Evolutionary conservation across 331 rosid species (phyloP).

Genomic region (Rosa hybrid): DNA sequence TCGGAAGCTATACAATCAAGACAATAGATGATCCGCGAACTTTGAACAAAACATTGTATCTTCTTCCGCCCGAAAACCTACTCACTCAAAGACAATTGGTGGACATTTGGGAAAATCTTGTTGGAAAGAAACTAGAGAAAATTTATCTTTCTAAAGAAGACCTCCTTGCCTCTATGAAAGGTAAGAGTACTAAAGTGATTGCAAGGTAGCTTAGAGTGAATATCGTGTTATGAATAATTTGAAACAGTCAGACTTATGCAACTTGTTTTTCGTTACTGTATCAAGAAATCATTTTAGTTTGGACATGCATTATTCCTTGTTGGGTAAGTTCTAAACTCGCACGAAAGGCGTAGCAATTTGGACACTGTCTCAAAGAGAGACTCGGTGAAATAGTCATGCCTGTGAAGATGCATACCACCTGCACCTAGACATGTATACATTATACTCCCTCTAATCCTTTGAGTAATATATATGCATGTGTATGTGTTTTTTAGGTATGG

Average conservation of each 20-base stretch:
- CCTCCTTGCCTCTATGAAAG: conserved; percentile 59
- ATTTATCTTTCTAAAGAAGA: conserved; percentile 46
- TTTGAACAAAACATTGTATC: conserved; percentile 65
- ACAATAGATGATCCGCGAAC: conserved; percentile 72
- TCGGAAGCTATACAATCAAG: conserved; percentile 61
- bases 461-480: background rate
- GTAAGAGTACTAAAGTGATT: conserved; percentile 22
- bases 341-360: too few species aligned
- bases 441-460: background rate
- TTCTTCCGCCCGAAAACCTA: conserved; percentile 69
- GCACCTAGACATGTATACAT: too few species aligned
- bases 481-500: conserved; percentile 42
- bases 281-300: too few species aligned
- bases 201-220: background rate
- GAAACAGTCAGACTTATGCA: too few species aligned
- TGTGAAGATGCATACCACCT: too few species aligned
- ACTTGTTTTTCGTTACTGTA: too few species aligned
- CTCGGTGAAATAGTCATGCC: background rate
- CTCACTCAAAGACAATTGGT: conserved; percentile 64
- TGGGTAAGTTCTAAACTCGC: too few species aligned
- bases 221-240: background rate
- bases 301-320: too few species aligned
- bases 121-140: conserved; percentile 51
- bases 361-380: too few species aligned
- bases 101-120: conserved; percentile 67